Evolutionary conservation across 805 yeast species (phyloP).

Genomic region (Zygosaccharomyces lentus): DNA sequence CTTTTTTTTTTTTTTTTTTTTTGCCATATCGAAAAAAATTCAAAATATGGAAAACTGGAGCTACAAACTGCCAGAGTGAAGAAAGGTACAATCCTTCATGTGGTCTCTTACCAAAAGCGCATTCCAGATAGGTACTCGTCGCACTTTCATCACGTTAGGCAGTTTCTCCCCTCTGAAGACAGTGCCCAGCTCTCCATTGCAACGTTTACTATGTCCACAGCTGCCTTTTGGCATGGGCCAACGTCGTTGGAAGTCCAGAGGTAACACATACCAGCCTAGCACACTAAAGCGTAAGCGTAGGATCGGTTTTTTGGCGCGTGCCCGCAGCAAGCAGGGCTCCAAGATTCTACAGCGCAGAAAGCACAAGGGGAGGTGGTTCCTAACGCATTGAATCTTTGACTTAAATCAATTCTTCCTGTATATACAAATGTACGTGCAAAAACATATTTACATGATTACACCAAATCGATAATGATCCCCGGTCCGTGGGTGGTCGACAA

Average conservation of each 20-base stretch:
- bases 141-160: constrained; percentile 17
- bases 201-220: constrained; percentile 2
- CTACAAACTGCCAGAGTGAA: background rate
- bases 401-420: constrained; percentile 4
- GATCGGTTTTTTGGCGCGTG: constrained; percentile 83
- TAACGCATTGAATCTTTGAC: constrained; percentile 60
- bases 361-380: constrained; percentile 90
- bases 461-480: constrained; percentile 60
- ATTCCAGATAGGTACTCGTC: constrained; percentile 14
- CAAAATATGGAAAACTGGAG: background rate
- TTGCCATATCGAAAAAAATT: background rate
- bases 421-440: constrained; percentile 4
- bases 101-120: constrained; percentile 15
- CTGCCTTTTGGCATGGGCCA: constrained; percentile 21
- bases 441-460: constrained; percentile 8
- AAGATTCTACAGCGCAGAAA: constrained; percentile 72
- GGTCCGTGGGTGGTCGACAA: constrained; percentile 76
- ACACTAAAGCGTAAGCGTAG: constrained; percentile 86
- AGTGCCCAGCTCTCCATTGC: constrained; percentile 7
- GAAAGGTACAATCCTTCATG: constrained; percentile 5
- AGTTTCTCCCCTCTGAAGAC: constrained; percentile 22
- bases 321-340: constrained; percentile 69
- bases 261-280: constrained; percentile 93
- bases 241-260: constrained; percentile 78
- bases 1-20: too few species aligned